Conservation (phyloP, 768 basidiomycete genomes). For the Polyporus arcularius region DNA sequence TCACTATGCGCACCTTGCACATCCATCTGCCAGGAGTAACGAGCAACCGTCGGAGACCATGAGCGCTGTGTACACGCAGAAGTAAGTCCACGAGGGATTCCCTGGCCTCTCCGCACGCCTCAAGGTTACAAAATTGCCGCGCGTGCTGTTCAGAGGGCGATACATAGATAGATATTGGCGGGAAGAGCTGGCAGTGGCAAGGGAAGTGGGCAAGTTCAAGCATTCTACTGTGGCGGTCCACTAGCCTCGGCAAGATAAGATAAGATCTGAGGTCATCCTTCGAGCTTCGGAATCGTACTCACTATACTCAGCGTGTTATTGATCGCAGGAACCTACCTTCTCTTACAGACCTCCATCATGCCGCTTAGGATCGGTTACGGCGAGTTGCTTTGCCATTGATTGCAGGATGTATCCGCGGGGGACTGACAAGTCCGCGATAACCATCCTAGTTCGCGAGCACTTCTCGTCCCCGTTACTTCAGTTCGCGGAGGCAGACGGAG, state of each 20-base stretch:
- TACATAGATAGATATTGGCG: background rate
- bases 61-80: no score
- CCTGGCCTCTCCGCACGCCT: no score
- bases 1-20: no score
- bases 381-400: background rate
- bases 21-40: no score
- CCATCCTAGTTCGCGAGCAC: constrained; percentile 74
- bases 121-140: no score
- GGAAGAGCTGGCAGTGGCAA: background rate
- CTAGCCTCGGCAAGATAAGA: constrained; percentile 1
- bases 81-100: no score
- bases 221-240: background rate
- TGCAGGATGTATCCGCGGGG: background rate
- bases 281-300: background rate
- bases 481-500: constrained; percentile 68
- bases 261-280: constrained; percentile 1
- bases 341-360: background rate
- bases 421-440: background rate
- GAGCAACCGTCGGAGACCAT: no score
- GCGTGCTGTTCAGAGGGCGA: no score
- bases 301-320: no score
- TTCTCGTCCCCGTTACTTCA: constrained; percentile 93
- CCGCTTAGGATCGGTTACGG: constrained; percentile 15
- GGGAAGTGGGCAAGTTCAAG: no score
- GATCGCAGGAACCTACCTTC: background rate